Evolutionary conservation across 306 rosid genomes (phyloP).

Genomic region (Trifolium dubium): DNA sequence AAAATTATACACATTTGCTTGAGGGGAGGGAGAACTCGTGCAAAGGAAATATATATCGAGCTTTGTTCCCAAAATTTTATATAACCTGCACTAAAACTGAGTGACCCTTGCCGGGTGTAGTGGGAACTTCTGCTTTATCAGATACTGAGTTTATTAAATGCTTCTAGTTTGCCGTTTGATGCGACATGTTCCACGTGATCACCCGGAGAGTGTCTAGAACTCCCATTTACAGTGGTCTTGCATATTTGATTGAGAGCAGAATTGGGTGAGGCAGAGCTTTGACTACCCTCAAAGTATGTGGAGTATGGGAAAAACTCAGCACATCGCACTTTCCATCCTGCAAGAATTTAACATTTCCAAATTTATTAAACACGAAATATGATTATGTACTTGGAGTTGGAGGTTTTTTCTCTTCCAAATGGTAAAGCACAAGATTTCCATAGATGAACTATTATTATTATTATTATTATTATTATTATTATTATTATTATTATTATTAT

Average conservation of each 20-base stretch:
- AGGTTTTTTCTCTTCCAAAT: constrained; percentile 5
- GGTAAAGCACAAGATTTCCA: background rate
- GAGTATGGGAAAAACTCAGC: constrained; percentile 74
- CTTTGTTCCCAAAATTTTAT: constrained; percentile 34
- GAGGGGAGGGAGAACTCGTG: constrained; percentile 46
- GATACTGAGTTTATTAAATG: constrained; percentile 66
- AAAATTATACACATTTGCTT: constrained; percentile 69
- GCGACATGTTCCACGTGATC: constrained; percentile 46
- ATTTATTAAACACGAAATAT: constrained; percentile 1
- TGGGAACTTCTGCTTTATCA: constrained; percentile 40
- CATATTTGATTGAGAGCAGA: constrained; percentile 53
- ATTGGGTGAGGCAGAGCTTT: constrained; percentile 73
- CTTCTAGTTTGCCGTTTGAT: constrained; percentile 71
- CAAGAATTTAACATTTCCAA: constrained; percentile 40
- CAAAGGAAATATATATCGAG: constrained; percentile 32
- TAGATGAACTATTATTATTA: background rate
- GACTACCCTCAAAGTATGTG: constrained; percentile 71
- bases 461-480: no score
- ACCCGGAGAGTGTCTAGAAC: constrained; percentile 41
- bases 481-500: no score
- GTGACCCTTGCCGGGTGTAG: constrained; percentile 18
- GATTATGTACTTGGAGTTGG: background rate
- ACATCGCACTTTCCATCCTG: constrained; percentile 90
- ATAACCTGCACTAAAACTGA: constrained; percentile 37
- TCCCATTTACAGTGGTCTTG: constrained; percentile 62